Base-by-base conservation (phyloP, 2,329 filamentous ascomycete genomes). In the Gnomoniopsis smithogilvyi region DNA sequence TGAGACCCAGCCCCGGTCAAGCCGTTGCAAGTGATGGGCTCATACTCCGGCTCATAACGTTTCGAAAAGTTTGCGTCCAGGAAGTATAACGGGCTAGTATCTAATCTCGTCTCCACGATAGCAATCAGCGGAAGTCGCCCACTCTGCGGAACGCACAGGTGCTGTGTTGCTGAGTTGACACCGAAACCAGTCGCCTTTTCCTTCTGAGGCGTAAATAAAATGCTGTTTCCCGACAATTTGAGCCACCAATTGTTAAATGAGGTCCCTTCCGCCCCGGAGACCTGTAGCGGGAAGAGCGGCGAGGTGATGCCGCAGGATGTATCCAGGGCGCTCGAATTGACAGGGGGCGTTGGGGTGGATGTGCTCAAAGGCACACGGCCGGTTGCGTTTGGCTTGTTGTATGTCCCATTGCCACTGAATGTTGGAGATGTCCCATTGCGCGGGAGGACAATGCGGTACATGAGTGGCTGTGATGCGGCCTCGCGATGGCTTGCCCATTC, bases 211-310 rank as follows among this genome's bases (percentile, higher is more conserved):
- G 57, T 59, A 49, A 59, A 51, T 15, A 59, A 47, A 3, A 54
- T 48, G 26, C 22, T 41, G 34, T 59, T 45, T 15, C 57, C 57
- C 2, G 51, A 55, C 1, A 56, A 36, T 15, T 51, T 56, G 8
- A 59, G 57, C 51, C 53, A 59, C 57, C 57, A 59, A 1, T 36
- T 36, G 48, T 59, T 30, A 38, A 59, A 59, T 2, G 51, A 34
- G 19, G 22, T 46, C 12, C 57, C 57, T 22, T 56, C 52, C 12
- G 51, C 51, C 22, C 45, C 45, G 14, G 49, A 33, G 4, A 60
- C 22, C 21, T 58, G 58, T 2, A 60, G 43, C 24, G 56, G 50
- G 54, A 53, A 60, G 11, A 58, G 14, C 6, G 58, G 38, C 0
- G 49, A 52, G 0, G 45, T 49, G 30, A 47, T 33, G 24, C 58